Evolutionary conservation across 179 eudicot genomes (phyloP).

Genomic region (Beta corolliflora): DNA sequence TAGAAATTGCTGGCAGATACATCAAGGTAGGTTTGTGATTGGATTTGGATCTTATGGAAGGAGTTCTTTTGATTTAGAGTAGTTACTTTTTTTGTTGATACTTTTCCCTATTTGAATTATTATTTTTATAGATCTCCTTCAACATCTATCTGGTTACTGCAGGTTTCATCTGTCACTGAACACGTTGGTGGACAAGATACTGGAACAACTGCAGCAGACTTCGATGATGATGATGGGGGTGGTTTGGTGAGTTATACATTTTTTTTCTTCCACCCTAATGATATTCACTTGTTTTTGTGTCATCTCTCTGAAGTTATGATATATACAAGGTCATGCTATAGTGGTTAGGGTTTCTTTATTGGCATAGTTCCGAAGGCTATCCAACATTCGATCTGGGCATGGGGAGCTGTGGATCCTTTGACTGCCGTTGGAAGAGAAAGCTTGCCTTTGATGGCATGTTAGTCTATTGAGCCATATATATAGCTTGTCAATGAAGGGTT

Average conservation of each 20-base stretch:
- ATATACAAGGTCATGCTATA: background rate
- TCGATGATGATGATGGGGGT: constrained; percentile 92
- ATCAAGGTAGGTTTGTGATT: constrained; percentile 59
- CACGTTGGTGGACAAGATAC: constrained; percentile 67
- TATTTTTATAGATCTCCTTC: background rate
- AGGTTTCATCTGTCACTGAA: constrained; percentile 91
- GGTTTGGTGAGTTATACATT: constrained; percentile 73
- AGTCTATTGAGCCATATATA: background rate
- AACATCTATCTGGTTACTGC: constrained; percentile 8
- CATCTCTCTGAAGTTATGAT: background rate
- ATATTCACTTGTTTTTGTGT: background rate
- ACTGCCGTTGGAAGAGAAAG: background rate
- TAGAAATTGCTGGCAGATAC: constrained; percentile 86
- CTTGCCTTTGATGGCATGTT: background rate
- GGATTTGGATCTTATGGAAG: background rate
- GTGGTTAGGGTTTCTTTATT: background rate
- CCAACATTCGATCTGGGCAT: background rate
- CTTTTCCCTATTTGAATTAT: background rate
- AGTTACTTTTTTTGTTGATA: background rate
- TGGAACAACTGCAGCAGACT: constrained; percentile 73
- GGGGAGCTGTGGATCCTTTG: background rate
- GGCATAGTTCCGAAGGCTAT: background rate
- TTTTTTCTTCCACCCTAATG: background rate
- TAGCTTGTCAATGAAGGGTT: background rate
- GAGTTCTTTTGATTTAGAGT: background rate